Evolutionary conservation across 495 filamentous ascomycete species (phyloP).

Genomic region (Penicillium coffeae): DNA sequence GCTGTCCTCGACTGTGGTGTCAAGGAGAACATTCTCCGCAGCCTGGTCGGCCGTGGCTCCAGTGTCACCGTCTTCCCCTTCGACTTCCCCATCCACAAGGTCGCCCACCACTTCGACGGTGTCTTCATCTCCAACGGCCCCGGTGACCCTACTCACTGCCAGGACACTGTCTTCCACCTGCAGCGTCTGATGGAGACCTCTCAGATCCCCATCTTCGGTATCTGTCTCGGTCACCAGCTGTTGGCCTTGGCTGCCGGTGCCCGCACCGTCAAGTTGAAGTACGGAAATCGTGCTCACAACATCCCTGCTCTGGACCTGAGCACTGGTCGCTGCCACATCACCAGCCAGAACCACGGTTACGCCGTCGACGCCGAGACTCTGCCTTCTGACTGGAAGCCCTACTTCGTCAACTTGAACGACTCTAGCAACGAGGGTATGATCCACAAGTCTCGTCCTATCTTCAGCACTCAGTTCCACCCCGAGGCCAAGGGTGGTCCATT

Average conservation of each 20-base stretch:
- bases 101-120: slow-evolving; percentile 94
- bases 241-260: slow-evolving; percentile 72
- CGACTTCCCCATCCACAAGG: slow-evolving; percentile 96
- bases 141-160: slow-evolving; percentile 95
- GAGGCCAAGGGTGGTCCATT: slow-evolving; percentile 95
- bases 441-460: slow-evolving; percentile 92
- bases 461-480: slow-evolving; percentile 97
- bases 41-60: slow-evolving; percentile 80
- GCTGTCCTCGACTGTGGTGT: slow-evolving; percentile 97
- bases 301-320: slow-evolving; percentile 92
- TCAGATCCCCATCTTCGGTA: slow-evolving; percentile 90
- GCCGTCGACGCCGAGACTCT: slow-evolving; percentile 87
- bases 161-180: slow-evolving; percentile 87
- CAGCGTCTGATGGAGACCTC: slow-evolving; percentile 82
- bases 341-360: slow-evolving; percentile 97
- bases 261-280: slow-evolving; percentile 89
- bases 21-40: slow-evolving; percentile 98
- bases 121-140: slow-evolving; percentile 97
- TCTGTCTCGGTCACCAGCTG: slow-evolving; percentile 92
- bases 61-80: slow-evolving; percentile 91
- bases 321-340: slow-evolving; percentile 97
- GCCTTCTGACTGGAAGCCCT: slow-evolving; percentile 85
- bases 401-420: slow-evolving; percentile 97
- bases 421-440: slow-evolving; percentile 93
- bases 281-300: slow-evolving; percentile 97